Conservation (phyloP, 805 yeast genomes). For the Starmerella sirachaensis region DNA sequence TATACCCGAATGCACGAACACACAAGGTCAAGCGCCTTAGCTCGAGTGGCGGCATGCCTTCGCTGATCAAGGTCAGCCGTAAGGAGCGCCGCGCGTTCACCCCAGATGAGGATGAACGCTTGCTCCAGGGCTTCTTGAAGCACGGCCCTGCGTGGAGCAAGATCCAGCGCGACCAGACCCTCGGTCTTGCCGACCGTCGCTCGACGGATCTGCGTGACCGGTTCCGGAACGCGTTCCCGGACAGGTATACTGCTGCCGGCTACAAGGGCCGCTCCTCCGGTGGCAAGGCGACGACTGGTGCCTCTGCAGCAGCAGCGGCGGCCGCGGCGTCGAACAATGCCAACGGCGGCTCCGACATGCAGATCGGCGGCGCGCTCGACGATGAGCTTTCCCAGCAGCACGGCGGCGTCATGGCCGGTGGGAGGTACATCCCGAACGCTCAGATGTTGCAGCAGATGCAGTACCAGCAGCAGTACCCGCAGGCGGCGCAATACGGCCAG, state of each 20-base stretch:
- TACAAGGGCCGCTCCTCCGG: conserved; percentile 30
- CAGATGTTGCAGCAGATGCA: conserved; percentile 22
- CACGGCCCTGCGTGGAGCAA: conserved; percentile 39
- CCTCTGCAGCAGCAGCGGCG: not conserved
- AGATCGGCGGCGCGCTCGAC: conserved; percentile 17
- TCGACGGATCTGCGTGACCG: conserved; percentile 36
- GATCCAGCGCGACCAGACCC: conserved; percentile 33
- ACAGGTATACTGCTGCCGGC: conserved; percentile 34
- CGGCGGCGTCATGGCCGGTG: conserved; percentile 19
- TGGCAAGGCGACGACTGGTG: conserved; percentile 7
- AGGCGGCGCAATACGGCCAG: conserved; percentile 20
- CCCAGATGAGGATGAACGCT: conserved; percentile 33
- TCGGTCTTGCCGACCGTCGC: conserved; percentile 32
- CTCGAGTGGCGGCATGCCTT: conserved; percentile 17
- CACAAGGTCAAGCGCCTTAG: conserved; percentile 29
- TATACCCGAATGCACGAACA: conserved; percentile 36
- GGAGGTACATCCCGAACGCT: conserved; percentile 20
- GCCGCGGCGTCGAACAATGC: conserved; percentile 1
- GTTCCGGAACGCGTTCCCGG: conserved; percentile 37
- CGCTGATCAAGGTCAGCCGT: conserved; percentile 33
- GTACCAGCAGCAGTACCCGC: conserved; percentile 18
- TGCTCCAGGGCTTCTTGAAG: conserved; percentile 32
- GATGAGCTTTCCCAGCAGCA: conserved; percentile 23
- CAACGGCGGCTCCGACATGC: conserved; percentile 10
- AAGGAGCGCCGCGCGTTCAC: conserved; percentile 35